Conservation (phyloP, 106 monocot species). For the Alisma plantagoaquatica region DNA sequence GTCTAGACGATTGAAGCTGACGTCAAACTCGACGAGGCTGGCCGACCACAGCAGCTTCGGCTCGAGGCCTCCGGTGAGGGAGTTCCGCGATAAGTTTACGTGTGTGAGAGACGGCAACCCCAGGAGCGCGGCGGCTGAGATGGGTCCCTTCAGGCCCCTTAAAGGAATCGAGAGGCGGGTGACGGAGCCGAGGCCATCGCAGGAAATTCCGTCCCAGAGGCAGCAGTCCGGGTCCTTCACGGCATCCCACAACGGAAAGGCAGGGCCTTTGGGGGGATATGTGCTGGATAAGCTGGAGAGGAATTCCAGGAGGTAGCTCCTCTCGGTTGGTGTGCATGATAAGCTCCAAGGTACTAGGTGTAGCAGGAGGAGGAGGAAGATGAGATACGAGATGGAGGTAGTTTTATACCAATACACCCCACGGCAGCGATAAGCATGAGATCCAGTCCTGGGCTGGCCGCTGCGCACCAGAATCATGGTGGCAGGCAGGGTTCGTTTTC, state of each 20-base stretch:
- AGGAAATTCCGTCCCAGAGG: conserved; percentile 34
- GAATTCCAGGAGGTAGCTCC: conserved; percentile 21
- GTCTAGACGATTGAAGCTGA: conserved; percentile 29
- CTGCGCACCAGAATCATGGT: too few relatives aligned
- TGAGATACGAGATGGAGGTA: too few relatives aligned
- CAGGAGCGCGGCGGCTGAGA: conserved; percentile 18
- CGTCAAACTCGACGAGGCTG: conserved; percentile 18
- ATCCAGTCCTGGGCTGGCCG: too few relatives aligned
- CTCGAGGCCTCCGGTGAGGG: conserved; percentile 17
- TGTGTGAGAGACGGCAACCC: conserved; percentile 11
- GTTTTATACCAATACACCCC: too few relatives aligned
- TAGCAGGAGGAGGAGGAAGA: conserved; percentile 13
- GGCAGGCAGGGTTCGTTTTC: too few relatives aligned
- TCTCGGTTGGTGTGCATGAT: conserved; percentile 14
- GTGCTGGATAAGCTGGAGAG: conserved; percentile 4
- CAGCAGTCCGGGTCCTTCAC: conserved; percentile 21
- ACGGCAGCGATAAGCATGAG: too few relatives aligned
- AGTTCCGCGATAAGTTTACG: conserved; percentile 32
- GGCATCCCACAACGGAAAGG: background rate
- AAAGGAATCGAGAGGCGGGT: conserved; percentile 20
- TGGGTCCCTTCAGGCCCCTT: conserved; percentile 22
- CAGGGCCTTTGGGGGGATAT: background rate
- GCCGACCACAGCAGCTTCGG: conserved; percentile 7
- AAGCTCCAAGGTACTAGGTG: background rate
- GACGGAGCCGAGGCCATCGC: conserved; percentile 16